Evolutionary conservation across 345 rosid species (phyloP), one percentile per base, ranked within the genome.

Genomic region (Cardiospermum halicacabum): DNA sequence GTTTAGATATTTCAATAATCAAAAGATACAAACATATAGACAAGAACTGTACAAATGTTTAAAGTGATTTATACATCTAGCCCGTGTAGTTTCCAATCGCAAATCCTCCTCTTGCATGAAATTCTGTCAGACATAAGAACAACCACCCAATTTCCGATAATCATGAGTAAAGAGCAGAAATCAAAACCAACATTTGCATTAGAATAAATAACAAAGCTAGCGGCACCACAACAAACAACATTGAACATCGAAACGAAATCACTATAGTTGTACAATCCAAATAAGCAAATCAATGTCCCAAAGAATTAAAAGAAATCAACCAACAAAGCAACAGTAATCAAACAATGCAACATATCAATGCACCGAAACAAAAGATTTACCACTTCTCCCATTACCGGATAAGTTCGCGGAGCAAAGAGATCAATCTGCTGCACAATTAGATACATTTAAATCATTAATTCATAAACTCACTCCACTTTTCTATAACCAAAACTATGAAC

Each of bases 31-130:
- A 49, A 55, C 12, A 58, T 37, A 18, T 5, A 57, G 11, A 34
- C 36, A 22, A 40, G 12, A 47, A 47, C 18, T 24, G 53, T 70
- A 62, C 11, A 64, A 51, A 40, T 32, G 37, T 19, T 65, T 37
- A 13, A 64, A 71, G 43, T 48, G 25, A 34, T 21, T 26, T 26
- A 59, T 77, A 91, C 97, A 80, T 86, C 91, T 82, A 54, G 96
- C 85, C 53, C 91, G 86, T 1, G 96, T 83, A 58, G 85, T 75
- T 80, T 91, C 91, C 85, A 88, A 64, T 45, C 81, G 73, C 28
- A 65, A 62, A 71, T 83, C 97, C 39, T 91, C 91, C 26, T 82
- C 93, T 64, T 72, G 80, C 73, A 79, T 71, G 55, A 76, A 80
- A 77, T 73, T 76, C 97, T 91, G 84, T 48, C 26, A 61, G 13